Evolutionary conservation across 768 basidiomycete species (phyloP), one percentile per base, ranked within the genome.

Genomic region (Cystofilobasidium macerans): DNA sequence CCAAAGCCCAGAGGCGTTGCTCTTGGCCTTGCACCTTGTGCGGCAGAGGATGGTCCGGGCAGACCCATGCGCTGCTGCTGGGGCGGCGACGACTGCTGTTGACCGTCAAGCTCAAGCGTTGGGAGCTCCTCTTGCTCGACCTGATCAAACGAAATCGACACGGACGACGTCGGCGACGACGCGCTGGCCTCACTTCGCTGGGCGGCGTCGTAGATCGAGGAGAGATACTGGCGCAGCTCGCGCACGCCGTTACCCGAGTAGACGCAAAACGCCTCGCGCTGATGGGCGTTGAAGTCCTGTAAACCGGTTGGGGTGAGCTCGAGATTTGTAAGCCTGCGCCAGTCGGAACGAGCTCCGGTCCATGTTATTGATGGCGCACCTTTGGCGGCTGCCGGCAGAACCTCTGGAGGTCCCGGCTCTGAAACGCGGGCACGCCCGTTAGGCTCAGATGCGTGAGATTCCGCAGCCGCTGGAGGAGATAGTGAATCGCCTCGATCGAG

Each of bases 381-480:
- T 82, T 79, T 18, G 95, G 95, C 26, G 91, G 86, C 43, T 84
- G 81, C 43, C 94, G 83, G 76, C 95, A 95, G 73, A 89, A 98
- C 69, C 83, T 81, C 75, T 97, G 92, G 64, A 95, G 75, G 70
- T 92, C 90, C 35, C 82, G 79, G 71, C 87, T 82, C 59, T 86
- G 83, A 79, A 99, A 98, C 8, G 90, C 84, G 12, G 86, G 85
- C 36, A 99, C 87, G n/a, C 93, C 95, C n/a, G 95, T 97, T 69
- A 99, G 77, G 76, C 91, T 94, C 56, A 99, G 81, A 78, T 99
- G 95, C 0, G 90, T 95, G 35, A 99, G 79, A 71, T 88, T 88
- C 73, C 85, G 84, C n/a, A 98, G 81, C 72, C 86, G 86, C 73
- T 87, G 85, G 48, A 99, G 82, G 53, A 99, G 81, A 75, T 86